phyloP scores from a whole-genome alignment of 2,329 filamentous ascomycete species.

The Colletotrichum chlorophyti region DNA sequence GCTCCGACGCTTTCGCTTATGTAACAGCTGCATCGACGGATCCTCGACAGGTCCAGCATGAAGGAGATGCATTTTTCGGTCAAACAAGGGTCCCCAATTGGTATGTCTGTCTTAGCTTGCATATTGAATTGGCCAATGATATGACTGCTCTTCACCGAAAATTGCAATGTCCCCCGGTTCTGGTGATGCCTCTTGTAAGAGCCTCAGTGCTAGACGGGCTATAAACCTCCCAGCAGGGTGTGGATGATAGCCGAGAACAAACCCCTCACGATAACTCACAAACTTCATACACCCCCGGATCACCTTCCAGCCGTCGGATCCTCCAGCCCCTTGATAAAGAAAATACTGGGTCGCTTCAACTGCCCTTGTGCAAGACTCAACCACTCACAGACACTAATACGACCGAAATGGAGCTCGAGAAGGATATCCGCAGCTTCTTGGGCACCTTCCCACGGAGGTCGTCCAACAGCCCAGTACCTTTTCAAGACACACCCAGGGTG shows the following conservation, averaged over 20 bases:
- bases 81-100: neutral
- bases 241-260: neutral
- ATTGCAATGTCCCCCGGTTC: neutral
- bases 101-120: neutral
- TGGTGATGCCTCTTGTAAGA: neutral
- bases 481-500: neutral
- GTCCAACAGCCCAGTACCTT: neutral
- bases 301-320: neutral
- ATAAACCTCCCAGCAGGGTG: constrained; percentile 4
- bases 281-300: constrained; percentile 1
- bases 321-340: constrained; percentile 4
- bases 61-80: constrained; percentile 4
- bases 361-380: neutral
- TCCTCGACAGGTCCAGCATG: neutral
- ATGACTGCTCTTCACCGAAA: neutral
- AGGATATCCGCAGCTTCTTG: neutral
- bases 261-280: neutral
- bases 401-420: constrained; percentile 8
- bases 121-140: constrained; percentile 12
- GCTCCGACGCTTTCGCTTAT: constrained; percentile 1
- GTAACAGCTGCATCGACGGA: neutral
- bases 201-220: neutral
- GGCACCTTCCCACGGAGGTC: neutral
- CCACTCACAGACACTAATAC: constrained; percentile 1
- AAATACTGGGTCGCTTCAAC: neutral